Percentiles rank a stretch among this genome's conserved stretches.
Evolutionary conservation across 306 rosid genomes (phyloP).

Genomic region (Fagus sylvatica): DNA sequence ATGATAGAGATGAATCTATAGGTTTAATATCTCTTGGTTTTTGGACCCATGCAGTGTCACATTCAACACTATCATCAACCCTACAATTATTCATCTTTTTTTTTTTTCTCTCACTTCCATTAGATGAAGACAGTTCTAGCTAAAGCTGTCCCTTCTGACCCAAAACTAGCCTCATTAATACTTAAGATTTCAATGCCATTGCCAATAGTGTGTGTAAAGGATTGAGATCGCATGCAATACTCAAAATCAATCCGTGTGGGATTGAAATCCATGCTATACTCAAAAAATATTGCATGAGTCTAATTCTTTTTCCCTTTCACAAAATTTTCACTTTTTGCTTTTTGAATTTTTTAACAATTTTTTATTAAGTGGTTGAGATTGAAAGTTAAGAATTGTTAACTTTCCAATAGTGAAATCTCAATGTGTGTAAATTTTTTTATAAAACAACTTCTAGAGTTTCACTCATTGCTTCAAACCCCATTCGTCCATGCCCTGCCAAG

Average conservation of each 20-base stretch:
- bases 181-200: conserved; percentile 1
- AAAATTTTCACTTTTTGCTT: too few species aligned
- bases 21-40: conserved; percentile 40
- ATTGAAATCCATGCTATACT: too few species aligned
- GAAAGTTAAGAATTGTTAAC: too few species aligned
- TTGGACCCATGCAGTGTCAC: conserved; percentile 55
- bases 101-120: conserved; percentile 1
- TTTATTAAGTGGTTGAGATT: too few species aligned
- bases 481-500: conserved; percentile 54
- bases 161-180: conserved; percentile 37
- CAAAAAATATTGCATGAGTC: too few species aligned
- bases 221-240: too few species aligned
- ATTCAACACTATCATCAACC: conserved; percentile 32
- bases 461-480: conserved; percentile 35
- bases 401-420: too few species aligned
- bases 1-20: conserved; percentile 40
- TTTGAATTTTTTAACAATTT: too few species aligned
- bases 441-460: conserved; percentile 3
- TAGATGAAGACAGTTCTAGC: conserved; percentile 4
- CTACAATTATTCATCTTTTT: conserved; percentile 24
- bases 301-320: too few species aligned
- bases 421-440: conserved; percentile 19
- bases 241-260: too few species aligned
- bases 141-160: conserved; percentile 22
- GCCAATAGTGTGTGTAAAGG: background rate